phyloP scores from a whole-genome alignment of 805 yeast species.

The Sugiyamaella americana region DNA sequence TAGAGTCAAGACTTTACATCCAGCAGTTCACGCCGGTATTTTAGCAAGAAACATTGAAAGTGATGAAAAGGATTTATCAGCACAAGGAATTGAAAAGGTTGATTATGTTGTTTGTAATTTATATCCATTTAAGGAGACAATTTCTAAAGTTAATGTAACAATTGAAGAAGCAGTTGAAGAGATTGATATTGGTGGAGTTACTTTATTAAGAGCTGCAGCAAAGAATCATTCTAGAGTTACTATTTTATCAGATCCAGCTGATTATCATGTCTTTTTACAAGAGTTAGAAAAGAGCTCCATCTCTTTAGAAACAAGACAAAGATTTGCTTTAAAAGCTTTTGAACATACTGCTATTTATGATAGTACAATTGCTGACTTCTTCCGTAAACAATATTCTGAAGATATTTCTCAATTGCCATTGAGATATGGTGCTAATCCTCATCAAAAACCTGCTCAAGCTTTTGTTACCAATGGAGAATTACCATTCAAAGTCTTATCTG shows the following conservation, averaged over 20 bases:
- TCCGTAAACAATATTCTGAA: slow-evolving; percentile 95
- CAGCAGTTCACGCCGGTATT: slow-evolving; percentile 94
- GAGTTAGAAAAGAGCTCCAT: slow-evolving; percentile 63
- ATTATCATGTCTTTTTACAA: slow-evolving; percentile 79
- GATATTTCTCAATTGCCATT: slow-evolving; percentile 82
- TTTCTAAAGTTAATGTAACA: slow-evolving; percentile 91
- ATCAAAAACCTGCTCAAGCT: slow-evolving; percentile 99
- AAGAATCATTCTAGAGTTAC: slow-evolving; percentile 96
- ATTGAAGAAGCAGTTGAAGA: slow-evolving; percentile 98
- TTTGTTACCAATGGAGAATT: slow-evolving; percentile 78
- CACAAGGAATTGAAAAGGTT: slow-evolving; percentile 90
- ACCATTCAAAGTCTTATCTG: slow-evolving; percentile 89
- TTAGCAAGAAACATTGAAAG: slow-evolving; percentile 87
- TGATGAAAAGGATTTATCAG: slow-evolving; percentile 82
- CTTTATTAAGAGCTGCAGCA: slow-evolving; percentile 96
- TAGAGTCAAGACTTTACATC: slow-evolving; percentile 95
- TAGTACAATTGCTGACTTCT: slow-evolving; percentile 90
- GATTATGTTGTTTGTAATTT: slow-evolving; percentile 96
- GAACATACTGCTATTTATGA: slow-evolving; percentile 99
- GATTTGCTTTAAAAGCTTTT: slow-evolving; percentile 89
- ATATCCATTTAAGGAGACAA: slow-evolving; percentile 97
- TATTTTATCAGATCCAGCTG: slow-evolving; percentile 89
- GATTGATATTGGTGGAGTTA: slow-evolving; percentile 97
- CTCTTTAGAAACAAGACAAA: slow-evolving; percentile 66
- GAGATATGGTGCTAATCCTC: slow-evolving; percentile 98